Base-by-base conservation (phyloP, 1,284 basidiomycete species). In the Gymnopus androsaceus region DNA sequence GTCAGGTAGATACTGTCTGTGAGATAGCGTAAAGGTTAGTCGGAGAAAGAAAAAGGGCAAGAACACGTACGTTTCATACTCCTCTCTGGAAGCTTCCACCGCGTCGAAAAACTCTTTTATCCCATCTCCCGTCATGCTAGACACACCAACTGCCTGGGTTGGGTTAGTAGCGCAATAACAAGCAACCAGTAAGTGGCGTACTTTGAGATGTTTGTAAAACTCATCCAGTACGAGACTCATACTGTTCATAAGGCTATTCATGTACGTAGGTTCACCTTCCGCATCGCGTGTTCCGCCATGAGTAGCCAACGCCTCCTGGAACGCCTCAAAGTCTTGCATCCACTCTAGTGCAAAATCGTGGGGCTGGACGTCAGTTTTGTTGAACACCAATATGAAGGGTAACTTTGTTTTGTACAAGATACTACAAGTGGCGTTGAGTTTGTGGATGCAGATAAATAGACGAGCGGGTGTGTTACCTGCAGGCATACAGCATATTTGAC, bases 401-500 rank as follows among this genome's bases (percentile, higher is more conserved):
- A 99, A 79, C 61, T 95, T 92, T 3, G 95, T 98, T 75, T 99
- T 99, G 82, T 99, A 99, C 25, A 99, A 78, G 63, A 99, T 99
- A 62, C 94, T 96, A 61, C 23, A 12, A 30, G 53, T 41, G 37
- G 36, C 34, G 46, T 40, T n/a, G 19, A 36, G 49, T 50, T 46
- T 51, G 27, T 28, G 44, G n/a, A 15, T 28, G 25, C 21, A 55
- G 45, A 25, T 44, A 27, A 25, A 27, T 25, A 33, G 31, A 59
- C 15, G 21, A 55, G 25, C 48, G 27, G 7, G 19, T 47, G 30
- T 42, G 84, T 62, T 59, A 90, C 91, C 92, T 94, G 81, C 97
- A 99, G 0, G 97, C 97, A 67, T 99, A 99, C 49, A 99, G 81
- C 97, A 99, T 99, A 73, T 99, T 99, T 52, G 90, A 94, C 97